Evolutionary conservation across 106 monocot species (phyloP).

Genomic region (Phalaenopsis aphrodite): DNA sequence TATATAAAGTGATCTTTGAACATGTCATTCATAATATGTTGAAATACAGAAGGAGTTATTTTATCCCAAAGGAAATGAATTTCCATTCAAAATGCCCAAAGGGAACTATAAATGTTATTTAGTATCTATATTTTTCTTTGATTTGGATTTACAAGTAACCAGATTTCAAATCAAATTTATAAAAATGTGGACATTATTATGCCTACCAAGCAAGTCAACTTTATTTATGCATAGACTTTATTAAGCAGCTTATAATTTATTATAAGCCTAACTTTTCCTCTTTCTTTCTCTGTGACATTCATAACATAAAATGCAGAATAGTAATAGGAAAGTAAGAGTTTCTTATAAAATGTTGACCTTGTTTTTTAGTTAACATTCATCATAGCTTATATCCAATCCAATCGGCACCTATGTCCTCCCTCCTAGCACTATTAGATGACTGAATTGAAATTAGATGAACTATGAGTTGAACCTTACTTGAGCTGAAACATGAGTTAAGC

Average conservation of each 20-base stretch:
- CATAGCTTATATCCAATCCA: too few relatives aligned
- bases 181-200: too few relatives aligned
- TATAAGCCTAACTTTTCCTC: not conserved
- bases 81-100: not conserved
- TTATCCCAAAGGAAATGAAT: too few relatives aligned
- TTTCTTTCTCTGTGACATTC: not conserved
- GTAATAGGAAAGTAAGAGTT: too few relatives aligned
- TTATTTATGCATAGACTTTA: not conserved
- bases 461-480: too few relatives aligned
- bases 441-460: too few relatives aligned
- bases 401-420: too few relatives aligned
- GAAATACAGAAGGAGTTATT: not conserved
- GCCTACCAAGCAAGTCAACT: not conserved
- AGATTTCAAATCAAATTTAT: not conserved
- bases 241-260: not conserved
- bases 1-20: not conserved
- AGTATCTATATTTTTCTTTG: not conserved
- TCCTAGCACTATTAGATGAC: too few relatives aligned
- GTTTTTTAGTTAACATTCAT: too few relatives aligned
- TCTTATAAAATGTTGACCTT: too few relatives aligned
- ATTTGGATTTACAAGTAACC: not conserved
- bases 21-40: not conserved
- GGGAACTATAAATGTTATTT: not conserved
- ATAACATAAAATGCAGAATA: too few relatives aligned
- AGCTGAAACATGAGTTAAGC: too few relatives aligned